Base-by-base conservation (phyloP, 2,329 filamentous ascomycete genomes). In the Fusarium torreyae region DNA sequence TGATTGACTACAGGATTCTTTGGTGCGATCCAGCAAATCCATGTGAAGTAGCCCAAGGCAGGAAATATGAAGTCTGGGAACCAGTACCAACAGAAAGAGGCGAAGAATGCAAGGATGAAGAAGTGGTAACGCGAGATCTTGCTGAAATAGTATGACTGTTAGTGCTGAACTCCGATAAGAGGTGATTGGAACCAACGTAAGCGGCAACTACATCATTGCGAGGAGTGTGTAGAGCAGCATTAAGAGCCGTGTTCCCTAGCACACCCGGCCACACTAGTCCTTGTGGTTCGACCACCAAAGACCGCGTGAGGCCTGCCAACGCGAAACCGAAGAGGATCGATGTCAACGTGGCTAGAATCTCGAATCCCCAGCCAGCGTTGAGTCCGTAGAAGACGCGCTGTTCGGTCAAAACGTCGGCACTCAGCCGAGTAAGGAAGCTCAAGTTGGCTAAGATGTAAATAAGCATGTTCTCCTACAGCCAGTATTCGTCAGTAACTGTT, bases 391-490 rank as follows among this genome's bases (percentile, higher is more conserved):
- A 85, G 71, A 83, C 63, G 8, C 77, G 72, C 51, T 79, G 77
- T 45, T 78, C 77, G 2, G 76, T 78, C 31, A 79, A 68, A 11
- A 78, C 77, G 26, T 79, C 77, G 6, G 77, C 77, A 26, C 77
- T 78, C 10, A 79, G 68, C n/a, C 77, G 72, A 4, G 77, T 79
- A 18, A 81, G 78, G 53, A 84, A 83, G 15, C 81, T 84, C 2
- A 84, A 81, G 74, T 89, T 89, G 48, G 88, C 86, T 79, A 87
- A 82, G 60, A 86, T 84, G 57, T 83, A 83, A 52, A 87, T 84
- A 17, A 88, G 77, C 74, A 85, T 85, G 69, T 88, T 86, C 74
- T 88, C 86, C 76, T 74, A 18, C 13, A 3, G 14, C 7, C 4
- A 10, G 0, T 2, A 1, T 49, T 3, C 20, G n/a, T 5, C 7